These are phyloP conservation scores for Parasitella parasitica DNA, from an alignment of 371 early-diverging fungal species.

Conservation along the genomic window DNA sequence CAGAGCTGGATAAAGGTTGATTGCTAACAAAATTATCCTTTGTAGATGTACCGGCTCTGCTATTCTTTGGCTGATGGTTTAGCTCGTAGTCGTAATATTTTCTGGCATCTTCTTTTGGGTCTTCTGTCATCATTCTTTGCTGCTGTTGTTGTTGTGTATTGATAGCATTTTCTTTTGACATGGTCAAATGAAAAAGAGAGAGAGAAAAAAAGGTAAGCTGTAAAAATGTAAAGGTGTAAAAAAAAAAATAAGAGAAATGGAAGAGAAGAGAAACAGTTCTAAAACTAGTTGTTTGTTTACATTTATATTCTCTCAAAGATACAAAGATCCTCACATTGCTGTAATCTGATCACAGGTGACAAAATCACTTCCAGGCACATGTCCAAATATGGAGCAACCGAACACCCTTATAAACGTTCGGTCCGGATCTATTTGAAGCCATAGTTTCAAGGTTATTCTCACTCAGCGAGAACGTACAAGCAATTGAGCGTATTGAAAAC, in stretches of 20 bases:
- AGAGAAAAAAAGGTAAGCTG: background rate
- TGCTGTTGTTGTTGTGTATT: background rate
- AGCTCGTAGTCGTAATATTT: background rate
- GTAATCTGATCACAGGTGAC: background rate
- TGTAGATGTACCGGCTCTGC: background rate
- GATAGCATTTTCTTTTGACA: background rate
- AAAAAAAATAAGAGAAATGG: background rate
- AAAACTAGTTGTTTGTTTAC: background rate
- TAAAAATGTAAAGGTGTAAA: no score
- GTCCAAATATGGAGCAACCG: background rate
- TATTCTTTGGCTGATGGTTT: background rate
- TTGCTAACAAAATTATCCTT: background rate
- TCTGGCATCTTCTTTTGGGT: background rate
- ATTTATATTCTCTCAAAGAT: background rate
- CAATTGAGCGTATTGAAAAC: conserved; percentile 1
- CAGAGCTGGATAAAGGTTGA: background rate
- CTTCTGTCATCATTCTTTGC: background rate
- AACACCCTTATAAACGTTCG: background rate
- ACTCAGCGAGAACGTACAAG: conserved; percentile 9
- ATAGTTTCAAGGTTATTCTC: background rate
- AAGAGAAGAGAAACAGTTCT: background rate
- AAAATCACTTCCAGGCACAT: background rate
- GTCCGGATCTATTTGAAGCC: background rate
- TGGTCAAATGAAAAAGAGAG: background rate
- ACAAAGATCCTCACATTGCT: background rate